These are phyloP conservation scores for Solanum lignicaule DNA, from an alignment of 257 asterid species.

Conservation along the genomic window DNA sequence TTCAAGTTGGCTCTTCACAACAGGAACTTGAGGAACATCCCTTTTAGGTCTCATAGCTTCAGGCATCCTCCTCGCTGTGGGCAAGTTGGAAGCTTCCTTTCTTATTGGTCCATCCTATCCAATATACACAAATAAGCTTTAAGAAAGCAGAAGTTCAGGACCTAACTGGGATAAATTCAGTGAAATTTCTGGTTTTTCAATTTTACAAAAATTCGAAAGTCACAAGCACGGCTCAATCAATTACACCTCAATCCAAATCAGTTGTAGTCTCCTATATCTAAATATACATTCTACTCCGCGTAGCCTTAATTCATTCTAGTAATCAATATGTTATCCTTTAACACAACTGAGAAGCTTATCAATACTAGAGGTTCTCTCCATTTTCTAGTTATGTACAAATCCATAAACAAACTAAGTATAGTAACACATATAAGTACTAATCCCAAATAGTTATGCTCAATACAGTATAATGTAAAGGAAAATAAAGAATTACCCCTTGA, in stretches of 20 bases:
- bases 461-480: not conserved
- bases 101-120: conserved; percentile 59
- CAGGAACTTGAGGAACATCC: conserved; percentile 16
- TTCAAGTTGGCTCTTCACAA: conserved; percentile 32
- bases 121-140: not conserved
- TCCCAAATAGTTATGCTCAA: not conserved
- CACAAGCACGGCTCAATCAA: not conserved
- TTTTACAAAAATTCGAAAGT: not conserved
- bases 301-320: not conserved
- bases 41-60: conserved; percentile 17
- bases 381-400: not conserved
- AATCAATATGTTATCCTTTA: not conserved
- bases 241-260: not conserved
- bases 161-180: not conserved
- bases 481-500: conserved; percentile 60
- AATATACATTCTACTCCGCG: not conserved
- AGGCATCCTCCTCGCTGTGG: conserved; percentile 16
- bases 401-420: not conserved
- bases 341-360: not conserved
- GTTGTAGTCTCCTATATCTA: not conserved
- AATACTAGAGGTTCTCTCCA: not conserved
- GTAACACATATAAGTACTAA: not conserved
- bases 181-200: not conserved
- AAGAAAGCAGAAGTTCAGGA: not conserved
- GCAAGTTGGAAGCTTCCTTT: conserved; percentile 27